A percentile compares a stretch with the other conserved stretches of the same genome.
These are phyloP conservation scores for Brassica juncea DNA, from an alignment of 345 rosid genomes.

Conservation along the genomic window DNA sequence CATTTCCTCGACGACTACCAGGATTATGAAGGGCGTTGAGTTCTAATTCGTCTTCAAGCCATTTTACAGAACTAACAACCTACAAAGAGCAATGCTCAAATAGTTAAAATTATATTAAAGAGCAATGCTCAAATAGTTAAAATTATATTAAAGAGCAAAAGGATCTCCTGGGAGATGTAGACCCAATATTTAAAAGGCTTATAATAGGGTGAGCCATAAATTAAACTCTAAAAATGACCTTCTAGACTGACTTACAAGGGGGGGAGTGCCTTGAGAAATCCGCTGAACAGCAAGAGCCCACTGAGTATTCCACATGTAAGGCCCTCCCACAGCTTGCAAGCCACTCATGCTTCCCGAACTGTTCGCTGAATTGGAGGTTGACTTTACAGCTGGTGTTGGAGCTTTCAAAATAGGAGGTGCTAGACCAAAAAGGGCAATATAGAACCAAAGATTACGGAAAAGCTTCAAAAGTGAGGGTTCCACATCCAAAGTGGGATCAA, in stretches of 20 bases:
- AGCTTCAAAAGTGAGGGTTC: conserved; percentile 86
- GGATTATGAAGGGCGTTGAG: conserved; percentile 85
- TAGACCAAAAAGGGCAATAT: conserved; percentile 86
- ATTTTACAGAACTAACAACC: conserved; percentile 93
- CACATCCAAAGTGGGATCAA: conserved; percentile 66
- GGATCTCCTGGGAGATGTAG: background rate
- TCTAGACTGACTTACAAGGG: conserved; percentile 72
- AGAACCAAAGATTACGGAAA: conserved; percentile 94
- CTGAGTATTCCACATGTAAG: conserved; percentile 78
- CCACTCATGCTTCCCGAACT: conserved; percentile 64
- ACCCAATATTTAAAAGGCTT: conserved; percentile 6
- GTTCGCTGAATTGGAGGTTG: conserved; percentile 60
- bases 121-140: background rate
- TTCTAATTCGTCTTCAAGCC: conserved; percentile 97
- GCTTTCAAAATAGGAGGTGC: conserved; percentile 75
- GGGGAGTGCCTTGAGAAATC: conserved; percentile 93
- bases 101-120: background rate
- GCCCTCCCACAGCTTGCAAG: conserved; percentile 88
- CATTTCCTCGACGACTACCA: conserved; percentile 69
- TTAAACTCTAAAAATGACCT: background rate
- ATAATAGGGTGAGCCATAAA: background rate
- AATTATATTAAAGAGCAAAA: background rate
- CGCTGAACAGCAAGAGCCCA: conserved; percentile 85
- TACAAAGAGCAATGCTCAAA: conserved; percentile 35
- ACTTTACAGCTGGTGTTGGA: conserved; percentile 51